Evolutionary conservation across 2,329 filamentous ascomycete species (phyloP).

Genomic region (Fusarium hostae): DNA sequence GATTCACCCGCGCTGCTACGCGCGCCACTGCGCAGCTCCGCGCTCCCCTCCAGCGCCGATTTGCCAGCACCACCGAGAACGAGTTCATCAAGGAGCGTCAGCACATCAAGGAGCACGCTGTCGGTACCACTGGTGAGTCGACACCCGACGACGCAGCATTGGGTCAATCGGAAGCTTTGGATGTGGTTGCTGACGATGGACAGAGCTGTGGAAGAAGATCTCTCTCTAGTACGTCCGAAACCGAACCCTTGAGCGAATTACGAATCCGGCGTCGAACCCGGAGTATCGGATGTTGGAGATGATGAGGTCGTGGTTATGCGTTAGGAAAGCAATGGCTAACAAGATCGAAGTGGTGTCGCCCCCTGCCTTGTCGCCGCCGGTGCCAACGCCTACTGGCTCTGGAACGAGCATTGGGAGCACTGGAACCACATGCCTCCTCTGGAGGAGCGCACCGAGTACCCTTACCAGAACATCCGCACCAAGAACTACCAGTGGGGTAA

Average conservation of each 20-base stretch:
- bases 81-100: conserved; percentile 92
- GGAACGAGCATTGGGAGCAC: conserved; percentile 98
- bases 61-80: conserved; percentile 83
- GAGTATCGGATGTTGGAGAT: conserved; percentile 26
- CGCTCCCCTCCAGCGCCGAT: conserved; percentile 73
- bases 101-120: conserved; percentile 91
- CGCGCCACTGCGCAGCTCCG: conserved; percentile 71
- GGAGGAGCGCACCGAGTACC: conserved; percentile 92
- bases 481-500: conserved; percentile 97
- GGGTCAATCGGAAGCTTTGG: conserved; percentile 36
- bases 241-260: conserved; percentile 43
- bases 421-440: conserved; percentile 85
- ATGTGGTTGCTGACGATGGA: conserved; percentile 48
- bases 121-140: conserved; percentile 80
- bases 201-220: conserved; percentile 95
- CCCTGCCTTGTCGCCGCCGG: conserved; percentile 77
- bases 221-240: conserved; percentile 84
- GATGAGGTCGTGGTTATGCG: conserved; percentile 13
- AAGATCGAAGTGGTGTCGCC: conserved; percentile 71
- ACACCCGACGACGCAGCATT: conserved; percentile 38
- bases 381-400: conserved; percentile 90
- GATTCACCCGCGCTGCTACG: conserved; percentile 70
- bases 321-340: conserved; percentile 36
- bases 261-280: conserved; percentile 26
- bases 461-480: conserved; percentile 96